Base-by-base conservation (phyloP, 176 grass and related monocot genomes). In the Paspalum vaginatum region DNA sequence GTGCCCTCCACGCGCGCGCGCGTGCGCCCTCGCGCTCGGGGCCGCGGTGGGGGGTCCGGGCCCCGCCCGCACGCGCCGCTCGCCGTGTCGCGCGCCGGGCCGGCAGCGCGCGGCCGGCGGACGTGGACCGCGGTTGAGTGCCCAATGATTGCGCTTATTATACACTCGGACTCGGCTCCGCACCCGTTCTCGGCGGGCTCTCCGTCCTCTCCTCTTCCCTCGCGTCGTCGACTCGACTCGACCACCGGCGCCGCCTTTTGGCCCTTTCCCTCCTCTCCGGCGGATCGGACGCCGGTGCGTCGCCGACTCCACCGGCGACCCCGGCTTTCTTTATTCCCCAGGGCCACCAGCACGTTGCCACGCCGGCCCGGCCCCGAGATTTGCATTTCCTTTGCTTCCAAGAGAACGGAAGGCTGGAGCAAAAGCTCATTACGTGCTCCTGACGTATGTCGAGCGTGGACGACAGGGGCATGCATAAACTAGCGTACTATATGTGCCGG, bases 61-160 rank as follows among this genome's bases (percentile, higher is more conserved):
- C 41, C 42, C 68, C 73, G 54, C 27, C 85, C 72, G 55, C 83
- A 72, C 67, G 67, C 82, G 84, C 59, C 49, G 50, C 68, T 65
- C 48, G 59, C 79, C 79, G 72, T 82, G 85, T 77, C 79, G 72
- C 55, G 16, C 61, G 52, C 26, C 52, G 69, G 27, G 60, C 15
- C 11, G 75, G 83, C 83, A 72, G 75, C 65, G 55, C 21, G 32
- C 10, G 16, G 47, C 60, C 65, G 26, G 82, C 22, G 55, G 58
- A 55, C 60, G 70, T 65, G 75, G 44, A 42, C 24, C 45, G 8
- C 68, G 53, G 81, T 79, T 75, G 76, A 88, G 81, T 84, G 56
- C 81, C 81, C 81, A 84, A 88, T 88, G 81, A 88, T 88, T 79
- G 61, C 1, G 16, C 43, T 32, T 79, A 79, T 67, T 79, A 21